Evolutionary conservation across 164 flowering plant species (phyloP).

Genomic region (Tetrastigma voinierianum): DNA sequence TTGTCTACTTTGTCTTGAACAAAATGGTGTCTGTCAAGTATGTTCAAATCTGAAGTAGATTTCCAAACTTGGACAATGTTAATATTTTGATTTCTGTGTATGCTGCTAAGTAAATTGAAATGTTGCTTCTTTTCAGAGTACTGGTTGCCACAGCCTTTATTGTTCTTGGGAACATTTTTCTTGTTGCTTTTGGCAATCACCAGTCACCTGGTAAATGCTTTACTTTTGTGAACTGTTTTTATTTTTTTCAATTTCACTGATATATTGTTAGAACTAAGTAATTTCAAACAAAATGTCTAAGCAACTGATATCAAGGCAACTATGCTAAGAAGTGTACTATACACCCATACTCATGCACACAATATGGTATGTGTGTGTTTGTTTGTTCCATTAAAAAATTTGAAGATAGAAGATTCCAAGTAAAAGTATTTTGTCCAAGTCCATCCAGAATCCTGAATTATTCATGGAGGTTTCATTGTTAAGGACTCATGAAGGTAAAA

Average conservation of each 20-base stretch:
- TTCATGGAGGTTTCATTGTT: too few relatives aligned
- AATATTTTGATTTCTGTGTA: neutral
- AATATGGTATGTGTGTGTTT: too few relatives aligned
- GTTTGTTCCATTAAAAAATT: too few relatives aligned
- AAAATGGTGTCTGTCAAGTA: slow-evolving; percentile 87
- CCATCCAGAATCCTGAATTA: too few relatives aligned
- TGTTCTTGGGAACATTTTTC: slow-evolving; percentile 89
- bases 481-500: too few relatives aligned
- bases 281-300: neutral
- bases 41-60: slow-evolving; percentile 25
- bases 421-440: too few relatives aligned
- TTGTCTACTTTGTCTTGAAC: slow-evolving; percentile 85
- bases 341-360: too few relatives aligned
- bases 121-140: slow-evolving; percentile 51
- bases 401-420: too few relatives aligned
- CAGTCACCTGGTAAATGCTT: slow-evolving; percentile 81
- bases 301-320: too few relatives aligned
- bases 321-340: too few relatives aligned
- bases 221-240: neutral
- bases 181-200: slow-evolving; percentile 97
- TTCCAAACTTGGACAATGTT: neutral
- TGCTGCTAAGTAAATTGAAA: neutral
- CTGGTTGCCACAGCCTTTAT: slow-evolving; percentile 88
- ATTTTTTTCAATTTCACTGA: neutral
- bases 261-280: neutral